phyloP scores from a whole-genome alignment of 495 filamentous ascomycete genomes.

The Xylaria grammica region DNA sequence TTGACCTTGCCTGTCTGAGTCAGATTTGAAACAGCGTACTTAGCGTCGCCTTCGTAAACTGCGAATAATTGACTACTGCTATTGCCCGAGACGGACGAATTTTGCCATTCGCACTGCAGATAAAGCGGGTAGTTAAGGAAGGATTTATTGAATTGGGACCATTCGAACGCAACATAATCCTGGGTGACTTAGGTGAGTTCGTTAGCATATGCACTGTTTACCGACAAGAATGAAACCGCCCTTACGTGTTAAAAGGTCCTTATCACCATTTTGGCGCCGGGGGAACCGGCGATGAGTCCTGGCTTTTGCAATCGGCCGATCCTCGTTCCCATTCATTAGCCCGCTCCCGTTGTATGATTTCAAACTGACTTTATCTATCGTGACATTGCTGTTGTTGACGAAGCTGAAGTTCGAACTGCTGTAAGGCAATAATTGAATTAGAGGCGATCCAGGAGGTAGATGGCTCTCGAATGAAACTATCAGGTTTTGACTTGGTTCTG shows the following conservation, averaged over 20 bases:
- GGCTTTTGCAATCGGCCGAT: background rate
- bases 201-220: background rate
- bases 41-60: background rate
- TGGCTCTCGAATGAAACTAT: background rate
- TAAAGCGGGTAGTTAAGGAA: background rate
- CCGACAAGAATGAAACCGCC: background rate
- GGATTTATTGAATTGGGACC: background rate
- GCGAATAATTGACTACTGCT: constrained; percentile 13
- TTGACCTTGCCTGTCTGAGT: background rate
- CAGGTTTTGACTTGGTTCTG: background rate
- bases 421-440: background rate
- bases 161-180: background rate
- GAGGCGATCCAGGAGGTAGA: too few species aligned
- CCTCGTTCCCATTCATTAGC: background rate
- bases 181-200: background rate
- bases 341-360: background rate
- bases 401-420: background rate
- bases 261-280: too few species aligned
- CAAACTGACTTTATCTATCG: constrained; percentile 1
- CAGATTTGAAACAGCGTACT: background rate
- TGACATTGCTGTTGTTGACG: constrained; percentile 6
- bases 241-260: too few species aligned
- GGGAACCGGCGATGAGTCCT: background rate
- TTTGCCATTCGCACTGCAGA: constrained; percentile 15
- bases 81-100: background rate